These are phyloP conservation scores for Detonula confervacea DNA, from an alignment of 352 stramenopile species.

Conservation along the genomic window DNA sequence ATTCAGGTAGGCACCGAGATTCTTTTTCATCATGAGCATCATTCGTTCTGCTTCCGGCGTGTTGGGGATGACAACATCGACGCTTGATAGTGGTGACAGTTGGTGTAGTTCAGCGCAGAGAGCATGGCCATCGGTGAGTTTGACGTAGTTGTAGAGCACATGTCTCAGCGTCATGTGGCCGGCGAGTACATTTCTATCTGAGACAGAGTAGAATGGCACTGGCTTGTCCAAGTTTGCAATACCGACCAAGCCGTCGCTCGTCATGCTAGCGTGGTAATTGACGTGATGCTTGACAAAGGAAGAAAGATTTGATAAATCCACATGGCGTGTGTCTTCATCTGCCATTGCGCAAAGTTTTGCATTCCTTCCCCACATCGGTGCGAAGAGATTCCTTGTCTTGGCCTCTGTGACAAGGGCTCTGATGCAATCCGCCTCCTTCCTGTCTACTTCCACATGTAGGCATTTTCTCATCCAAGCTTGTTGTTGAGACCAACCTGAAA, in stretches of 20 bases:
- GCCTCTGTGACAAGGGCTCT: not conserved
- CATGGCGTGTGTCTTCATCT: not conserved
- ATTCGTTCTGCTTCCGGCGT: slow-evolving; percentile 2
- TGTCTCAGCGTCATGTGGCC: not conserved
- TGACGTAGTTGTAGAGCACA: slow-evolving; percentile 6
- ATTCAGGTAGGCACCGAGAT: not conserved
- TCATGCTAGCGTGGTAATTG: not conserved
- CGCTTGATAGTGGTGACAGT: too few species aligned
- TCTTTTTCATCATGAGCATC: not conserved
- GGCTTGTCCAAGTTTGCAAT: not conserved
- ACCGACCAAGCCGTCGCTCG: not conserved
- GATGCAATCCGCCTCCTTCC: not conserved
- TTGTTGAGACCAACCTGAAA: not conserved
- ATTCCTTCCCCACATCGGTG: not conserved
- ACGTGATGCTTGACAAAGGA: not conserved
- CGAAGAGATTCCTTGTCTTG: not conserved
- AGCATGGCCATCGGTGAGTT: not conserved
- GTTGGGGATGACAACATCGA: not conserved
- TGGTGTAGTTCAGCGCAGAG: not conserved
- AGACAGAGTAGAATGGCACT: not conserved
- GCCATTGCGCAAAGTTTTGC: not conserved
- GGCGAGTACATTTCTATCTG: not conserved
- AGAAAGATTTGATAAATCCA: not conserved
- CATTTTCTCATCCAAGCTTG: not conserved
- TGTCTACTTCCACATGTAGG: not conserved